Conservation (phyloP, 2,329 filamentous ascomycete genomes). For the Fusarium austroafricanum region DNA sequence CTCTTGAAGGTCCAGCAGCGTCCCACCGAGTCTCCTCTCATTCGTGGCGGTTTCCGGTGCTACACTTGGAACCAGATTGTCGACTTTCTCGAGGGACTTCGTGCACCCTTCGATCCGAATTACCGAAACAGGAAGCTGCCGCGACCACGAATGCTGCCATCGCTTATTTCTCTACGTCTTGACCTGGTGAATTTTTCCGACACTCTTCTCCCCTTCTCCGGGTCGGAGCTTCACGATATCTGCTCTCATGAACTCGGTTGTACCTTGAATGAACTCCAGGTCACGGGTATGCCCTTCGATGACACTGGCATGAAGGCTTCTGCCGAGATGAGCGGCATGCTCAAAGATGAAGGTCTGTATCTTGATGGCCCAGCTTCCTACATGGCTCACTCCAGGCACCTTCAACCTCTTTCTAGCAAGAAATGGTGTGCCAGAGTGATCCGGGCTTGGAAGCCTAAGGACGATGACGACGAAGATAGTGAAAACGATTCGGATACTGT, state of each 20-base stretch:
- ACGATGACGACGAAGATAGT: slow-evolving; percentile 38
- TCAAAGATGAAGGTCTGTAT: slow-evolving; percentile 65
- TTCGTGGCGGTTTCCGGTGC: slow-evolving; percentile 64
- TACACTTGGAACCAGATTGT: slow-evolving; percentile 66
- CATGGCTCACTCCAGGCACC: slow-evolving; percentile 54
- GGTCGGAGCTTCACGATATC: slow-evolving; percentile 62
- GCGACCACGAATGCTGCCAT: slow-evolving; percentile 60
- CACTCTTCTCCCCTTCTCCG: slow-evolving; percentile 58
- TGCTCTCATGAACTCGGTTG: slow-evolving; percentile 65
- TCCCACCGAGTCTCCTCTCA: slow-evolving; percentile 58
- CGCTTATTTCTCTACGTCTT: slow-evolving; percentile 60
- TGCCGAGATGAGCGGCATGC: slow-evolving; percentile 62
- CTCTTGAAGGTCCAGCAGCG: slow-evolving; percentile 57
- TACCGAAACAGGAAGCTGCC: slow-evolving; percentile 50
- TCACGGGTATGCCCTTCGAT: slow-evolving; percentile 64
- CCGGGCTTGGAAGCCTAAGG: slow-evolving; percentile 55
- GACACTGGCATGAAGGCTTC: slow-evolving; percentile 60
- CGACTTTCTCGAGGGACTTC: slow-evolving; percentile 63
- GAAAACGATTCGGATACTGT: slow-evolving; percentile 45
- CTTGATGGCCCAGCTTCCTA: slow-evolving; percentile 60
- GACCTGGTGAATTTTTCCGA: slow-evolving; percentile 67
- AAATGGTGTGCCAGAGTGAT: slow-evolving; percentile 59
- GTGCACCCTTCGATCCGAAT: slow-evolving; percentile 62
- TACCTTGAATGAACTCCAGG: slow-evolving; percentile 63
- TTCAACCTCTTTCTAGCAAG: slow-evolving; percentile 56